Conservation (phyloP, 768 basidiomycete genomes). For the Scleroderma bovista region DNA sequence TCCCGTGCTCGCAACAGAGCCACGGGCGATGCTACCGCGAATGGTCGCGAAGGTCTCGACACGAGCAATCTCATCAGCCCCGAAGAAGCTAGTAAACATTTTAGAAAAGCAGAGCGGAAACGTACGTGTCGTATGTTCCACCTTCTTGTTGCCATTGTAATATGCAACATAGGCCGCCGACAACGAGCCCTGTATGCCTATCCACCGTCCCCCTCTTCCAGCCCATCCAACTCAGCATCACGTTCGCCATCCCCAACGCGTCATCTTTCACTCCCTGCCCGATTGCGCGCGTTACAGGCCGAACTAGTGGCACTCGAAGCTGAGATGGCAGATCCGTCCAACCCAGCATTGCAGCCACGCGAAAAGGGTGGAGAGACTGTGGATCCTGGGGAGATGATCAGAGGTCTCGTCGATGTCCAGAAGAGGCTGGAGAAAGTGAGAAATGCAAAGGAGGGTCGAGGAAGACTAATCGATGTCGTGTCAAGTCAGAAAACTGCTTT, state of each 20-base stretch:
- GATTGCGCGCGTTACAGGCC: constrained; percentile 61
- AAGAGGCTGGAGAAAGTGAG: constrained; percentile 62
- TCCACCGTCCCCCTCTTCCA: constrained; percentile 58
- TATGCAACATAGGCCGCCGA: constrained; percentile 37
- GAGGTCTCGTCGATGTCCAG: constrained; percentile 72
- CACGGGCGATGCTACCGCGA: constrained; percentile 31
- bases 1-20: constrained; percentile 25
- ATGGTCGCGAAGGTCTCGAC: constrained; percentile 64
- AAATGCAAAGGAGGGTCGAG: constrained; percentile 60
- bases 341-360: constrained; percentile 56
- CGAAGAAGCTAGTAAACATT: constrained; percentile 65
- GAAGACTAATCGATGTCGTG: constrained; percentile 55
- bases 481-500: constrained; percentile 25
- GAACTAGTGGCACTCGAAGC: constrained; percentile 78
- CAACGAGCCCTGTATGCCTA: constrained; percentile 60
- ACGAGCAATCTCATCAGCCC: constrained; percentile 54
- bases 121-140: constrained; percentile 29
- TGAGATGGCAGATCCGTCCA: constrained; percentile 78
- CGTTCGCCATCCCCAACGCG: constrained; percentile 24
- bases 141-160: neutral
- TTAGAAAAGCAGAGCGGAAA: constrained; percentile 66
- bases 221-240: constrained; percentile 36
- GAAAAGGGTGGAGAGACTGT: constrained; percentile 46
- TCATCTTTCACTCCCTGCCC: constrained; percentile 45
- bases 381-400: constrained; percentile 71